These are phyloP conservation scores for Citeromyces matritensis DNA, from an alignment of 805 yeast species.

Conservation along the genomic window DNA sequence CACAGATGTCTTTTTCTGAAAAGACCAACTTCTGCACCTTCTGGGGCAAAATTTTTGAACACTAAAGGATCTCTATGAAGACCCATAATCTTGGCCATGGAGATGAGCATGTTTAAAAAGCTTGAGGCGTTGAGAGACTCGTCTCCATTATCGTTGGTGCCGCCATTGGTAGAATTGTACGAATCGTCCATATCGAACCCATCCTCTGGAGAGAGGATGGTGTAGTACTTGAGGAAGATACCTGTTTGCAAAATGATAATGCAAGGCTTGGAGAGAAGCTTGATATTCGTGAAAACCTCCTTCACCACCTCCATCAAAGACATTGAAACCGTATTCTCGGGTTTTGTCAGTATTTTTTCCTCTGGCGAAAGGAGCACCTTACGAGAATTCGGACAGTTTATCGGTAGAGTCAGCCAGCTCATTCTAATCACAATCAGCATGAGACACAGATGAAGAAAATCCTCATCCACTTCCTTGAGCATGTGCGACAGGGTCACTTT, in stretches of 20 bases:
- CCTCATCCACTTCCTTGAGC: conserved; percentile 20
- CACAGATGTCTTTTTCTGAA: conserved; percentile 20
- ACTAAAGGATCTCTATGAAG: conserved; percentile 31
- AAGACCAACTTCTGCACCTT: conserved; percentile 13
- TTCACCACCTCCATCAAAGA: conserved; percentile 27
- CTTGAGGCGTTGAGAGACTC: conserved; percentile 15
- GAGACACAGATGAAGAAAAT: conserved; percentile 34
- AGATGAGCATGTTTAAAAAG: conserved; percentile 19
- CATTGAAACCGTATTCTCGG: conserved; percentile 23
- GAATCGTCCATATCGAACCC: conserved; percentile 27
- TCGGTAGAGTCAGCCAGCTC: conserved; percentile 40
- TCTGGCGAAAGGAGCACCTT: conserved; percentile 12
- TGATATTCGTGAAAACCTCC: conserved; percentile 24
- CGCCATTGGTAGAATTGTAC: conserved; percentile 11
- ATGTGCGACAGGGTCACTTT: conserved; percentile 13
- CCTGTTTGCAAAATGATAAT: conserved; percentile 44
- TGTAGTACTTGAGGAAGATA: conserved; percentile 38
- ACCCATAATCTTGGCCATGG: conserved; percentile 29
- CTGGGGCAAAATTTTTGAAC: conserved; percentile 14
- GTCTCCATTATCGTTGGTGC: conserved; percentile 13
- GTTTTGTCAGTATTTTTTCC: conserved; percentile 17
- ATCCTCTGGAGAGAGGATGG: conserved; percentile 42
- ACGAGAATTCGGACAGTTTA: conserved; percentile 17
- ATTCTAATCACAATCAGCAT: conserved; percentile 34
- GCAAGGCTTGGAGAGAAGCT: conserved; percentile 25